Percentiles rank a stretch among this genome's conserved stretches.
Conservation (phyloP, 2,329 filamentous ascomycete genomes). For the Zasmidium cellare region DNA sequence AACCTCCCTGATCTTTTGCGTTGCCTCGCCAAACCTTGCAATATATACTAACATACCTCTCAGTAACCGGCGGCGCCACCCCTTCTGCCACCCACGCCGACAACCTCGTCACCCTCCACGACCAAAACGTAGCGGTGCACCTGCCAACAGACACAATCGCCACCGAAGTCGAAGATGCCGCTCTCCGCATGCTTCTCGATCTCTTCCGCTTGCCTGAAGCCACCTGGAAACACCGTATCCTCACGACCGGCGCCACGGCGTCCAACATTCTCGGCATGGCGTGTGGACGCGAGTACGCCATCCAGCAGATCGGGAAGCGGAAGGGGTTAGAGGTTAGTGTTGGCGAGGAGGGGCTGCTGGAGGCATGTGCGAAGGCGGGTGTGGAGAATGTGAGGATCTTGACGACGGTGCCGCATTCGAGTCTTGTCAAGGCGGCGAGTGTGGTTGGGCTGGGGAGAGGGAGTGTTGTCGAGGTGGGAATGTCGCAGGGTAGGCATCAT, state of each 20-base stretch:
- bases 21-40: too few species aligned
- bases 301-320: constrained; percentile 47
- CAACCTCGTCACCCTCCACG: constrained; percentile 74
- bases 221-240: constrained; percentile 71
- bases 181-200: constrained; percentile 68
- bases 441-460: constrained; percentile 74
- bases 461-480: constrained; percentile 63
- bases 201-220: constrained; percentile 61
- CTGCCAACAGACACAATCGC: constrained; percentile 72
- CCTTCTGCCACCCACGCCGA: constrained; percentile 81
- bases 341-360: constrained; percentile 68
- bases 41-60: constrained; percentile 69
- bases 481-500: constrained; percentile 61
- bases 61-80: constrained; percentile 80
- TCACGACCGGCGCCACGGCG: constrained; percentile 72
- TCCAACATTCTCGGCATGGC: constrained; percentile 67
- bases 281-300: constrained; percentile 68
- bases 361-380: constrained; percentile 64
- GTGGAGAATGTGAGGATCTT: constrained; percentile 72
- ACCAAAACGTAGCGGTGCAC: constrained; percentile 85
- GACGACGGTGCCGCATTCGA: constrained; percentile 81
- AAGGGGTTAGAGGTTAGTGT: constrained; percentile 45
- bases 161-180: constrained; percentile 73
- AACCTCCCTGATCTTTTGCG: too few species aligned
- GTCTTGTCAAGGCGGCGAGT: constrained; percentile 78